Percentiles rank a stretch among this genome's conserved stretches.
Evolutionary conservation across 352 stramenopile genomes (phyloP).

Genomic region (Salisapilia sapeloensis): DNA sequence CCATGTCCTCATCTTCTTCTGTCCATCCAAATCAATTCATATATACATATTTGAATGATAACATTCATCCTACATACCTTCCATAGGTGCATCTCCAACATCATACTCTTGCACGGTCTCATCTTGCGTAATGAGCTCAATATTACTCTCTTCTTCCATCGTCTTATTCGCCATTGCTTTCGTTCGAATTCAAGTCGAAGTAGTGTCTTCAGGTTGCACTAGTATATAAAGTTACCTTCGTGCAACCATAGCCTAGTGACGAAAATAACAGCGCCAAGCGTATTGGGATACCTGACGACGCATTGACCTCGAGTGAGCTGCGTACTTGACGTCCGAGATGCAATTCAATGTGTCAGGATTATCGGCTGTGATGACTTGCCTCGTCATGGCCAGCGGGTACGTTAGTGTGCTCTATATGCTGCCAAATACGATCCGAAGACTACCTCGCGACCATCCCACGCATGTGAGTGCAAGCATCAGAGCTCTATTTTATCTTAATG

Average conservation of each 20-base stretch:
- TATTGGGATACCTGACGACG: too few species aligned
- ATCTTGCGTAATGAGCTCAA: conserved; percentile 71
- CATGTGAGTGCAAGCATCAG: conserved; percentile 27
- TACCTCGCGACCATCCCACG: conserved; percentile 69
- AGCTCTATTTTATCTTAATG: neutral
- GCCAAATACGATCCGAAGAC: conserved; percentile 41
- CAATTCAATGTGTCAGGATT: conserved; percentile 55
- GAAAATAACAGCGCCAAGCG: too few species aligned
- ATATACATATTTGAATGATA: neutral
- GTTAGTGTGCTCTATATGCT: conserved; percentile 78
- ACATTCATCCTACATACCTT: neutral
- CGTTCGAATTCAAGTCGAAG: neutral
- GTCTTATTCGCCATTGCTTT: conserved; percentile 17
- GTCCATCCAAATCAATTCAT: neutral
- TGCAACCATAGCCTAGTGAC: too few species aligned
- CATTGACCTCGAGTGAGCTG: too few species aligned
- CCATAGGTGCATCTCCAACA: conserved; percentile 41
- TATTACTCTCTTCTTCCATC: conserved; percentile 35
- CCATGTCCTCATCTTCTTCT: conserved; percentile 59
- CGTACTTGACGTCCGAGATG: conserved; percentile 42
- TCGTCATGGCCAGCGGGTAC: conserved; percentile 67
- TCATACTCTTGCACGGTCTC: conserved; percentile 72
- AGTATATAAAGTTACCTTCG: too few species aligned
- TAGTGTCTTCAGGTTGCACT: conserved; percentile 3
- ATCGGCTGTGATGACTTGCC: conserved; percentile 54